Base-by-base conservation (phyloP, 179 eudicot species). In the Silene vulgaris region DNA sequence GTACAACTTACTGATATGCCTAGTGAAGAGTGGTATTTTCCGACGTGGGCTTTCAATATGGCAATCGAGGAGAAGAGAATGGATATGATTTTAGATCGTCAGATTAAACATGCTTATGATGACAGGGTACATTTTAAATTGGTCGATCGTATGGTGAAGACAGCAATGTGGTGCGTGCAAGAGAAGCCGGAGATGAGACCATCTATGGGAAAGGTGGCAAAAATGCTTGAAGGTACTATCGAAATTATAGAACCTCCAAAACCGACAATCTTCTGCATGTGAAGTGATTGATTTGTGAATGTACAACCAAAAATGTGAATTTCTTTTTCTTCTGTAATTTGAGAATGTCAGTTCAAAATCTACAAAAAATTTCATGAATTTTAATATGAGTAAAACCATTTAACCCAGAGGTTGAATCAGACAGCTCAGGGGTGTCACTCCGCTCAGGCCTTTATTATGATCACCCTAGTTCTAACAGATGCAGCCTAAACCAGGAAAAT, bases 91-190 rank as follows among this genome's bases (percentile, higher is more conserved):
- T 69, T 90, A 77, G 97, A 93, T 73, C 17, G 29, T 7, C 84
- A 79, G 40, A 89, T 93, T 35, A 89, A 80, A 75, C 77, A 88
- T 3, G 54, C 76, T 1, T 93, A 87, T 8, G 91, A 91, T 63
- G 75, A 77, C 43, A 82, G 81, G 48, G 82, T 66, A 8, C 97
- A 93, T 69, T 84, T 82, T 20, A 86, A 85, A 29, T 74, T 91
- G 86, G 87, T 93, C 0, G 81, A 87, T n/a, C 82, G 98, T 70
- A 91, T 91, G 97, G 95, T 93, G 82, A 89, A 91, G 82, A 91
- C 98, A 0, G 97, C 95, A 0, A 89, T 93, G 90, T 93, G 98
- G 98, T 93, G 98, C 78, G 83, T 93, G 16, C 98, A 93, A 74
- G 98, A 93, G 77, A 82, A 87, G 79, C 87, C 94, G 0, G 97